Evolutionary conservation across 2,329 filamentous ascomycete species (phyloP), one percentile per base, ranked within the genome.

Genomic region (Cordyceps cicadae): DNA sequence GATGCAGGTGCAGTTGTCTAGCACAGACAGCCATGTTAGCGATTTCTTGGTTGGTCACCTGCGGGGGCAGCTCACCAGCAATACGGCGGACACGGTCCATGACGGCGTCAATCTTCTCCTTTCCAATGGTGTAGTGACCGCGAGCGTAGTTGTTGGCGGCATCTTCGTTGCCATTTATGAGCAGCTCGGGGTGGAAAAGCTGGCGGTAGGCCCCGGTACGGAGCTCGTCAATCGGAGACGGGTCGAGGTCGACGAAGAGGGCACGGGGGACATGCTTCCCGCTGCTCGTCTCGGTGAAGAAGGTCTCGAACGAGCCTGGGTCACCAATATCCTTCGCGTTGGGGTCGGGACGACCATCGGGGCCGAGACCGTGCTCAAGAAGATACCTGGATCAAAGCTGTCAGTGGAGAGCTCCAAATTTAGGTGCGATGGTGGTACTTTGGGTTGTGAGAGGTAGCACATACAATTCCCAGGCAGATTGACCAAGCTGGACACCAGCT

Each of bases 101-200:
- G 69, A 88, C 86, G 67, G 75, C 81, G 72, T 89, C 86, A 60
- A 88, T 83, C 83, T 88, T 86, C 78, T 89, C 86, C 81, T 89
- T 89, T 76, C 87, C 87, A 68, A 89, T 85, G 67, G 87, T 89
- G 76, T 89, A 89, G 77, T 89, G 86, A 62, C 87, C 87, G 77
- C 86, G 86, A 67, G 87, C 87, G 70, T 89, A 89, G 80, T 89
- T 89, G 79, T 89, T 89, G 76, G 86, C 85, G 62, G 87, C 86
- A 81, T 89, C 87, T 74, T 89, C 87, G 81, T 89, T 89, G 75
- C 86, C 86, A 74, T 83, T 88, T 71, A 89, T 84, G 70, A 89
- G 75, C 67, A 86, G 79, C 78, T 89, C 86, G 51, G 86, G 86
- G 76, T 89, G 86, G 80, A 88, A 89, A 63, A 89, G 82, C 70